Evolutionary conservation across 2,329 filamentous ascomycete genomes (phyloP), one percentile per base, ranked within the genome.

Genomic region (Paecilomyces variotii): DNA sequence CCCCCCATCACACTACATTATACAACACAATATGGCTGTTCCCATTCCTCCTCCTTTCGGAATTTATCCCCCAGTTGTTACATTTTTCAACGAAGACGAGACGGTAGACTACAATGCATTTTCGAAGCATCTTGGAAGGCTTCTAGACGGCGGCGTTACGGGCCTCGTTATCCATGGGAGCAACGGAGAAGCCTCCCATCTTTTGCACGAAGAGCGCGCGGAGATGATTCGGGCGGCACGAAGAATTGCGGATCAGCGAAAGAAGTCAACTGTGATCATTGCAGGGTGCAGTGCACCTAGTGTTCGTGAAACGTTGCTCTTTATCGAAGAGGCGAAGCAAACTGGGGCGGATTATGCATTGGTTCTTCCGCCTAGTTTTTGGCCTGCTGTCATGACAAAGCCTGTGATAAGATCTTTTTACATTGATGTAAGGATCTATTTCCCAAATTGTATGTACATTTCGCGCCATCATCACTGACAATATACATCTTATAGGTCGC

Each of bases 281-380:
- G 88, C 88, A 45, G 88, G 88, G 50, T 89, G 87, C 67, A 86
- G 86, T 57, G 80, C 82, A 56, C 86, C 89, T 68, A 88, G 85
- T 56, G 87, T 84, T 9, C 79, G 84, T 59, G 87, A 90, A 74
- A 84, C 84, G 12, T 79, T 90, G 58, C 78, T 84, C 61, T 80
- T 76, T 63, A 70, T 80, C 56, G 61, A 65, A 26, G 67, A 70
- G 53, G 67, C 67, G 5, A 68, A 68, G 11, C 57, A 65, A 10
- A 76, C 72, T 60, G 71, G 75, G 6, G 77, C 82, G 61, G 84
- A 84, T 34, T 83, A 80, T 24, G 85, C 74, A 0, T 72, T 86
- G 39, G 76, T 85, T 12, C 75, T 85, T 55, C 82, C 83, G 2
- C 77, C 80, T 3, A 81, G 76, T 6, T 86, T 85, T 69, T 85